Conservation (phyloP, 768 basidiomycete species). For the Fistulinella prunicolor region DNA sequence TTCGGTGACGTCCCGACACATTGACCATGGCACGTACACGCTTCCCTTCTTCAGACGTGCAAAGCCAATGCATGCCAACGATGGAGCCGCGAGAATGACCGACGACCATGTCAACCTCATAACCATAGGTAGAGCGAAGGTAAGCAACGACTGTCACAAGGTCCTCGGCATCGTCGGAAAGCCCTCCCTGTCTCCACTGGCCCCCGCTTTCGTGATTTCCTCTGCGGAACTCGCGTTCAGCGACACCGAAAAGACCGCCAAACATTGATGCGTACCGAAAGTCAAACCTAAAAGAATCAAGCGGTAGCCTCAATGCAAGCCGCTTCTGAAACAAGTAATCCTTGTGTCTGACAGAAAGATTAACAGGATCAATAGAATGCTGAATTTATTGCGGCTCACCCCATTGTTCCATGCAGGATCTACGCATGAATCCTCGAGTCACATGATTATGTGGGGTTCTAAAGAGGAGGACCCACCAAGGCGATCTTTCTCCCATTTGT, state of each 20-base stretch:
- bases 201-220: constrained; percentile 79
- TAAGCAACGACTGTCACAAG: constrained; percentile 61
- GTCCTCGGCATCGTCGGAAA: constrained; percentile 64
- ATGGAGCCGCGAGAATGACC: constrained; percentile 79
- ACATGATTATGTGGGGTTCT: constrained; percentile 2
- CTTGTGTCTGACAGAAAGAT: constrained; percentile 57
- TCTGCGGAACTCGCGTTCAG: constrained; percentile 35
- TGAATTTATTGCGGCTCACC: constrained; percentile 42
- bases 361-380: background rate
- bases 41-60: constrained; percentile 56
- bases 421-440: constrained; percentile 31
- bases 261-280: constrained; percentile 58
- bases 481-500: constrained; percentile 62
- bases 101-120: constrained; percentile 65
- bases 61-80: constrained; percentile 66
- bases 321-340: constrained; percentile 81
- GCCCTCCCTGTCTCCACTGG: constrained; percentile 55
- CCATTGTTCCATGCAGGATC: constrained; percentile 80
- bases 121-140: constrained; percentile 58
- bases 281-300: constrained; percentile 86
- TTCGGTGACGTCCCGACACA: constrained; percentile 73
- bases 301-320: constrained; percentile 58
- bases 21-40: constrained; percentile 65
- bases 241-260: background rate
- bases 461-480: constrained; percentile 48